Evolutionary conservation across 176 grass and related monocot species (phyloP), one percentile per base, ranked within the genome.

Genomic region (Coix lacrymajobi): DNA sequence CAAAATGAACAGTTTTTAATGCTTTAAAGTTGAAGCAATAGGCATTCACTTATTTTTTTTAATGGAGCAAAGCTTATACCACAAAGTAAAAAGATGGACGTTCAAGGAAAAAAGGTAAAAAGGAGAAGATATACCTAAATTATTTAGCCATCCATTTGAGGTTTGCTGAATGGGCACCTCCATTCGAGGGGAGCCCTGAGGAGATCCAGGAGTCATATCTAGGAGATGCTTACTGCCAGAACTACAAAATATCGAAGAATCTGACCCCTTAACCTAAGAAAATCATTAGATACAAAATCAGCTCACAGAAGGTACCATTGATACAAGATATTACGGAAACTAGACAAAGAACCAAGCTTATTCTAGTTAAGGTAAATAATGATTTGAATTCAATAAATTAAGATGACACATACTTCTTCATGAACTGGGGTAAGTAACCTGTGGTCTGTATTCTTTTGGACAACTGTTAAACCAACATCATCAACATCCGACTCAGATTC

Each of bases 401-500:
- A 45, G 14, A 66, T 10, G 30, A 25, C 37, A 74, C 77, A 19
- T 70, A 87, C 87, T 78, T 92, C 91, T 85, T 92, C 91, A 36
- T 26, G 77, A 81, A 92, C 87, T 74, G 85, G 91, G 30, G 81
- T 81, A 71, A 92, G 85, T 13, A 69, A 60, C 63, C 54, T 73
- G 73, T 84, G 76, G 36, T 92, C 87, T 6, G 45, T 62, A 63
- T 37, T 85, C n/a, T 34, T 89, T 37, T 33, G 46, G 39, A 71
- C 43, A 45, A 20, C 75, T 81, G 76, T 76, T 48, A 62, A 61
- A 46, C 61, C 63, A 40, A 63, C 32, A 6, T 91, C 89, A 48
- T 91, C 89, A 67, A 66, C 44, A 62, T 89, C 92, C 40, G 89
- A 89, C 49, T 87, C 85, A 34, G 89, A 91, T 81, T 94, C 92